phyloP scores from a whole-genome alignment of 2,329 filamentous ascomycete species.

The Trichoderma afroharzianum region DNA sequence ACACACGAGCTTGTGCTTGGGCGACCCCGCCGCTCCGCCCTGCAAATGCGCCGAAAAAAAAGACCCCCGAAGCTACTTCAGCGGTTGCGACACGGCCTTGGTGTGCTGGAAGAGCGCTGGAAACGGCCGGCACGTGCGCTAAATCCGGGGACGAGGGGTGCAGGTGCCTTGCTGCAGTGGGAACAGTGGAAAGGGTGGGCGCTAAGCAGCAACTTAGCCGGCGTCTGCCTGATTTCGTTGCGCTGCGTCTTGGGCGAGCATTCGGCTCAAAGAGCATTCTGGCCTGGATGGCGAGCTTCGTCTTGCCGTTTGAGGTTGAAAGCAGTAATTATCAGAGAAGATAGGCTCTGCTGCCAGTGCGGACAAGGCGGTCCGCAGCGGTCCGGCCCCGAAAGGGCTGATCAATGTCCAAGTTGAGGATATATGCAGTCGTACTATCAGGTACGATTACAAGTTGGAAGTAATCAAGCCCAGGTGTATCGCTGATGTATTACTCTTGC shows the following conservation, averaged over 20 bases:
- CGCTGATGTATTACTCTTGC: neutral
- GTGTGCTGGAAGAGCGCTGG: neutral
- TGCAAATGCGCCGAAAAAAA: neutral
- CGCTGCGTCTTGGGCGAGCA: neutral
- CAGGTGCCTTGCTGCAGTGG: neutral
- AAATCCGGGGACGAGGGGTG: constrained; percentile 7
- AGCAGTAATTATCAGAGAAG: constrained; percentile 5
- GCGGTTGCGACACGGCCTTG: neutral
- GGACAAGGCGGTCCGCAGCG: neutral
- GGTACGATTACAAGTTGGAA: neutral
- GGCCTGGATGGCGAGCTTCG: neutral
- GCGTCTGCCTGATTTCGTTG: neutral
- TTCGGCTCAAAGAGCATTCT: constrained; percentile 5
- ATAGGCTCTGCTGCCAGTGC: neutral
- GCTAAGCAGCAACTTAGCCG: constrained; percentile 6
- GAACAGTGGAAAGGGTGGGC: neutral
- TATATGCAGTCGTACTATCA: neutral
- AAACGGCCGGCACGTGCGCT: constrained; percentile 10
- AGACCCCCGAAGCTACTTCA: neutral
- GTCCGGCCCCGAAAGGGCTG: neutral
- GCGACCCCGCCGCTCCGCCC: neutral
- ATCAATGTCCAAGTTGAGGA: neutral
- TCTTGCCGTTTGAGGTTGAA: neutral
- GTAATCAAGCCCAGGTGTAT: neutral
- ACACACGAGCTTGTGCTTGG: neutral